These are phyloP conservation scores for Magnaporthales sp. DNA, from an alignment of 2,329 filamentous ascomycete species.

Conservation along the genomic window DNA sequence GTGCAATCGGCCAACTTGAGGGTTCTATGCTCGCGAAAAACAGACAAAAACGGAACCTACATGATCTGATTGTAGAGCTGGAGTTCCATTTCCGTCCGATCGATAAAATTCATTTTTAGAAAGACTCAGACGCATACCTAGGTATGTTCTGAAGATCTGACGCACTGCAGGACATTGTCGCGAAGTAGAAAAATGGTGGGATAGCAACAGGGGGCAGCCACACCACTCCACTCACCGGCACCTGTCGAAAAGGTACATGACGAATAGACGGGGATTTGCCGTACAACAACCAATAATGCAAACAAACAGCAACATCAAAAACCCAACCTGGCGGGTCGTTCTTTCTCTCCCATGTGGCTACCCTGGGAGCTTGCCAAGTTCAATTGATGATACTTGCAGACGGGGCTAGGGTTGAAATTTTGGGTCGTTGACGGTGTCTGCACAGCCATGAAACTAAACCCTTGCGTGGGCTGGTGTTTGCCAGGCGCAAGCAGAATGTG, in stretches of 20 bases:
- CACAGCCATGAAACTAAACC: neutral
- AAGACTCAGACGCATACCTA: neutral
- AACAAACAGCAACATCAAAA: neutral
- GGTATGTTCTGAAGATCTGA: neutral
- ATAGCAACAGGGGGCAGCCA: neutral
- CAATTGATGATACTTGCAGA: neutral
- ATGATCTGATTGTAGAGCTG: neutral
- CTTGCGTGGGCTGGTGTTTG: neutral
- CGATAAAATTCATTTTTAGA: neutral
- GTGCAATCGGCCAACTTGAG: neutral
- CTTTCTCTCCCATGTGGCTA: neutral
- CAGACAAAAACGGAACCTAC: no score
- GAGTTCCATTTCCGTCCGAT: neutral
- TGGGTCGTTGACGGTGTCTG: neutral
- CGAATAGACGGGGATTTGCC: neutral
- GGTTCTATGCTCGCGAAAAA: neutral
- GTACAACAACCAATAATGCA: slow-evolving; percentile 3
- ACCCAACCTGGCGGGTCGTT: neutral
- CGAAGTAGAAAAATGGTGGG: neutral
- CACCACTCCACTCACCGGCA: neutral
- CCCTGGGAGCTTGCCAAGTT: neutral
- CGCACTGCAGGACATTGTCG: neutral
- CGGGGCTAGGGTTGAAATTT: neutral
- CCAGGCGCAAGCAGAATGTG: neutral
- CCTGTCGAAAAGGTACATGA: neutral